Percentiles rank a stretch among this genome's conserved stretches.
phyloP scores from a whole-genome alignment of 768 basidiomycete genomes.

The Pholiota microspora region DNA sequence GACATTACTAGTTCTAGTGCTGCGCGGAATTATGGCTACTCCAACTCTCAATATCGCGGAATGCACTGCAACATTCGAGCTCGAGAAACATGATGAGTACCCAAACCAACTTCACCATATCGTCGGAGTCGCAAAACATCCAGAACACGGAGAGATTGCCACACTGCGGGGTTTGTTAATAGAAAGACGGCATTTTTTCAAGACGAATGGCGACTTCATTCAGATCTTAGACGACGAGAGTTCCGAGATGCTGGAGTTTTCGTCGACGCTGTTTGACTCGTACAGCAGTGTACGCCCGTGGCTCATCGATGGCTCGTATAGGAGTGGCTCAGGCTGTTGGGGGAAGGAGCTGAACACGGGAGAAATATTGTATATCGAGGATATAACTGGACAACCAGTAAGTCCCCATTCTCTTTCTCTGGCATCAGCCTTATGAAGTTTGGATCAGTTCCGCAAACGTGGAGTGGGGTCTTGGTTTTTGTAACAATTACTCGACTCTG shows the following conservation, averaged over 20 bases:
- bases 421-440: background rate
- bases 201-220: too few species aligned
- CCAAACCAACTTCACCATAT: too few species aligned
- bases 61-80: too few species aligned
- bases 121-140: too few species aligned
- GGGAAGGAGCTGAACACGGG: conserved; percentile 6
- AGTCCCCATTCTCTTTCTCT: background rate
- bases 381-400: background rate
- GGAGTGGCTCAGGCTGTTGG: conserved; percentile 9
- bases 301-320: background rate
- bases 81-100: too few species aligned
- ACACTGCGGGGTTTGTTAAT: background rate
- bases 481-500: background rate
- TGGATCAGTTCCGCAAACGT: background rate
- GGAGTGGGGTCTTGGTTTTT: conserved; percentile 7
- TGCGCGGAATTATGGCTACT: too few species aligned
- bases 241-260: conserved; percentile 29
- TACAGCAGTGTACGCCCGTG: background rate
- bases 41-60: too few species aligned
- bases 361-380: conserved; percentile 4
- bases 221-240: conserved; percentile 28
- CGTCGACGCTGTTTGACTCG: conserved; percentile 28
- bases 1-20: too few species aligned
- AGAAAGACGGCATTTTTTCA: background rate
- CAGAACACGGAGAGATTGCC: too few species aligned